These are phyloP conservation scores for Picea abies DNA, from an alignment of 83 land plant genomes.

Conservation along the genomic window DNA sequence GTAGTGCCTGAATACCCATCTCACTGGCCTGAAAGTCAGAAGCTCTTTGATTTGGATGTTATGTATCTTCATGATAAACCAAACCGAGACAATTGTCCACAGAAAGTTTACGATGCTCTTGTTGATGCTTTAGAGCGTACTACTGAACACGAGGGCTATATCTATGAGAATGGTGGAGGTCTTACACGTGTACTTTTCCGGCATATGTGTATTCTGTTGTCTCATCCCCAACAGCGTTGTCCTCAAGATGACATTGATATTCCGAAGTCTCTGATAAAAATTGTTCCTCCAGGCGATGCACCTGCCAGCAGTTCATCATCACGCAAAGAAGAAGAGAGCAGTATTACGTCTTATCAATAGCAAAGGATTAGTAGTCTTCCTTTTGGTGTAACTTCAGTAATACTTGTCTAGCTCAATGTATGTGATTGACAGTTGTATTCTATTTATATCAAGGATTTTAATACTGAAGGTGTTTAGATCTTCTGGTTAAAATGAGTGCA, in stretches of 20 bases:
- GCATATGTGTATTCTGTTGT: slow-evolving; percentile 68
- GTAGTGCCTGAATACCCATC: slow-evolving; percentile 36
- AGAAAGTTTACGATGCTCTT: slow-evolving; percentile 80
- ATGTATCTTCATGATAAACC: slow-evolving; percentile 97
- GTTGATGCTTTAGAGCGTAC: slow-evolving; percentile 89
- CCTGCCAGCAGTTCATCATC: not conserved
- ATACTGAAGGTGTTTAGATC: not conserved
- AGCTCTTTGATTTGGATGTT: slow-evolving; percentile 75
- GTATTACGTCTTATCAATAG: slow-evolving; percentile 9
- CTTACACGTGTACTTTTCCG: slow-evolving; percentile 68
- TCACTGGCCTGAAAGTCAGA: slow-evolving; percentile 60
- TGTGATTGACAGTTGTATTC: not conserved
- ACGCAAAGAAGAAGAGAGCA: not conserved
- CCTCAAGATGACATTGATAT: slow-evolving; percentile 72
- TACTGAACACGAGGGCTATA: slow-evolving; percentile 83
- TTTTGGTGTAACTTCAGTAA: not conserved
- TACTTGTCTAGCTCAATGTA: not conserved
- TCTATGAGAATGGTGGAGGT: slow-evolving; percentile 86
- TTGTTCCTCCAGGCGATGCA: slow-evolving; percentile 24
- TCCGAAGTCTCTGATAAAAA: slow-evolving; percentile 65
- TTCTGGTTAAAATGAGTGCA: not conserved
- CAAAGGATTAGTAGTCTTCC: not conserved
- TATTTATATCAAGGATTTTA: not conserved
- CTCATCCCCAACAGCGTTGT: slow-evolving; percentile 90
- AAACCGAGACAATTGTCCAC: slow-evolving; percentile 82